phyloP scores from a whole-genome alignment of 176 grass and related monocot genomes.

The Pontederia crassipes region DNA sequence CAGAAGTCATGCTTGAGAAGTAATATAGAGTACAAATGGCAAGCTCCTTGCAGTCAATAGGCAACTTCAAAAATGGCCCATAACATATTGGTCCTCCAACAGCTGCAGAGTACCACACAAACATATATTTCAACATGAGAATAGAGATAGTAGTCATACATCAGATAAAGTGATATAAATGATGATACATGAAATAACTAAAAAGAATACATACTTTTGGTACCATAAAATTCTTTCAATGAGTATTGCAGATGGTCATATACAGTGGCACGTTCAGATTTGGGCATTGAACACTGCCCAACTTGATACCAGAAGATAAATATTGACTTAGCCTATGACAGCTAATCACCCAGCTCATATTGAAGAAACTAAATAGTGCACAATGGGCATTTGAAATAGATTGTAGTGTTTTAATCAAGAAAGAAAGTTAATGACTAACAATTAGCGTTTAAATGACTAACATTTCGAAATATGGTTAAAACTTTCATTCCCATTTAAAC shows the following conservation, averaged over 20 bases:
- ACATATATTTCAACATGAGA: slow-evolving; percentile 1
- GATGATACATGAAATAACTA: background rate
- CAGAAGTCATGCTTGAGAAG: slow-evolving; percentile 55
- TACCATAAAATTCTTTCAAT: slow-evolving; percentile 57
- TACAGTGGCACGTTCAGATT: slow-evolving; percentile 21
- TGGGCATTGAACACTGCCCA: slow-evolving; percentile 39
- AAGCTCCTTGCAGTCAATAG: slow-evolving; percentile 61
- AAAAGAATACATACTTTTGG: slow-evolving; percentile 36
- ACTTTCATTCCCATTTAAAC: too few relatives aligned
- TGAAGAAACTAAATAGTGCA: too few relatives aligned
- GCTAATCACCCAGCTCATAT: too few relatives aligned
- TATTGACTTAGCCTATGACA: too few relatives aligned
- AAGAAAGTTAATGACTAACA: too few relatives aligned
- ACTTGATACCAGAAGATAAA: slow-evolving; percentile 5
- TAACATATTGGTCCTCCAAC: slow-evolving; percentile 34
- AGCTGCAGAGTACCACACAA: slow-evolving; percentile 25
- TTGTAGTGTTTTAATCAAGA: too few relatives aligned
- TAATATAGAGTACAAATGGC: slow-evolving; percentile 77
- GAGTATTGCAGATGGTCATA: slow-evolving; percentile 33
- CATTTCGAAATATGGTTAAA: too few relatives aligned
- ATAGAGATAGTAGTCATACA: background rate
- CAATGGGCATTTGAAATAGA: too few relatives aligned
- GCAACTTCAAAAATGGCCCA: slow-evolving; percentile 58
- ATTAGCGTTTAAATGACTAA: too few relatives aligned
- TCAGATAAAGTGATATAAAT: background rate